Evolutionary conservation across 441 rosid genomes (phyloP), one percentile per base, ranked within the genome.

Genomic region (Sinapis alba): DNA sequence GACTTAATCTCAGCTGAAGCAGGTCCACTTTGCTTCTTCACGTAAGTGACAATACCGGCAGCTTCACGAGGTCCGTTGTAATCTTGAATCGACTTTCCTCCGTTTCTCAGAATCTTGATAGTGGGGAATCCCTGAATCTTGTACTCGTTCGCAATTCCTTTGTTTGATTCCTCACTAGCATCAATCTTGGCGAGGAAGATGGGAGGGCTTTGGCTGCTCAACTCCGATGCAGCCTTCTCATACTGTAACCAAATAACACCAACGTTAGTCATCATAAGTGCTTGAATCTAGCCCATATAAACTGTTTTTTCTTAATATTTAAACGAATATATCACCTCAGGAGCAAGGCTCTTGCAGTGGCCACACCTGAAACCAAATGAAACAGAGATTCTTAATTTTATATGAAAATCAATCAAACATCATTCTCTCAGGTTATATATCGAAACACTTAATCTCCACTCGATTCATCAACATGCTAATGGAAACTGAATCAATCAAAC

Each of bases 61-160:
- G 97, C 97, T 2, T 94, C 93, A 4, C 97, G 94, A 67, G 98
- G 98, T 20, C 98, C 98, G 65, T 92, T 92, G 79, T 87, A 94
- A 4, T 94, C 97, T 76, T 90, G 96, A 84, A 80, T 15, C 28
- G 53, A 21, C 71, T 92, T 90, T n/a, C 98, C 97, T 45, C 95
- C 95, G 41, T 92, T 85, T 77, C 97, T 86, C 63, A 94, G 72
- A 73, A 94, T 94, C 83, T 87, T 92, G 47, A 94, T 71, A 0
- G 97, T 85, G 6, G 98, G 98, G 80, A 87, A 92, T 24, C 98
- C 98, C 82, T 69, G 82, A 43, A 94, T 68, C n/a, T 88, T 89
- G 69, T 71, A 84, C 66, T 90, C 67, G 4, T 34, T 50, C 6
- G 95, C 95, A 15, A 94, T 69, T 0, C 72, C 94, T 72, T 77